Conservation (phyloP, 1,284 basidiomycete species). For the Lignosus rhinocerotis region DNA sequence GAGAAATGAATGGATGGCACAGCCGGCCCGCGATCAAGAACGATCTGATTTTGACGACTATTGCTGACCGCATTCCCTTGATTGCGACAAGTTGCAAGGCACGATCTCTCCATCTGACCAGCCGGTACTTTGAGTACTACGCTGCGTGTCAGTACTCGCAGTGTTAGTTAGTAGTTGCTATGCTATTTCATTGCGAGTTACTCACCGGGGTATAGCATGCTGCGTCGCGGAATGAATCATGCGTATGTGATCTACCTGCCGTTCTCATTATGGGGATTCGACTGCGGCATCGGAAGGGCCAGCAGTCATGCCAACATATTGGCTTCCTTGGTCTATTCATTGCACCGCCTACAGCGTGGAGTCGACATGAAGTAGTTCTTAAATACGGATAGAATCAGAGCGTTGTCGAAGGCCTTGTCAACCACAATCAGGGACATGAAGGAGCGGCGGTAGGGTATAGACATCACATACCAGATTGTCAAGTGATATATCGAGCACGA, state of each 20-base stretch:
- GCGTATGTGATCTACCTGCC: neutral
- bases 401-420: neutral
- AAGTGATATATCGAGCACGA: neutral
- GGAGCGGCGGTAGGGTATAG: neutral
- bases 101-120: constrained; percentile 1
- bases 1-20: neutral
- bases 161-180: neutral
- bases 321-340: neutral
- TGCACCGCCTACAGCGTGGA: constrained; percentile 1
- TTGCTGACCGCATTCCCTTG: neutral
- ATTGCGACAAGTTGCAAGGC: neutral
- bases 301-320: constrained; percentile 11
- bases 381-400: no score
- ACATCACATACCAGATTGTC: no score
- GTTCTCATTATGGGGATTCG: neutral
- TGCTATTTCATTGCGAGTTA: neutral
- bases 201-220: neutral
- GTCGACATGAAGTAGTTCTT: no score
- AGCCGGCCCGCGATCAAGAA: constrained; percentile 5
- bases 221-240: neutral
- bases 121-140: neutral
- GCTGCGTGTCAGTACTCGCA: neutral
- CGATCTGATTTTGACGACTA: constrained; percentile 7
- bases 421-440: neutral
- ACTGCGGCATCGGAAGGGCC: neutral